These are phyloP conservation scores for Trifolium subterraneum DNA, from an alignment of 306 rosid species.

Conservation along the genomic window DNA sequence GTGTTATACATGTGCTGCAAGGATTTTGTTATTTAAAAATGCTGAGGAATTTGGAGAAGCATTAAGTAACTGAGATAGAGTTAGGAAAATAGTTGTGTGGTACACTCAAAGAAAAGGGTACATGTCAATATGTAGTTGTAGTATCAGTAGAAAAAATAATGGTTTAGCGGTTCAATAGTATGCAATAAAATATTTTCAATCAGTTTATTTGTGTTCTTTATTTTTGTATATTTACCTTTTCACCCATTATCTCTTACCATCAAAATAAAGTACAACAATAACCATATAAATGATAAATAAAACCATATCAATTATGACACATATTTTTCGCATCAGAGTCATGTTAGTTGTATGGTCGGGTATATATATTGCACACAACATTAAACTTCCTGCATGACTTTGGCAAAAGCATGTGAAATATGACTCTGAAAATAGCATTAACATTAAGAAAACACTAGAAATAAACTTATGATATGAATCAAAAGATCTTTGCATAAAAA, in stretches of 20 bases:
- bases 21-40: slow-evolving; percentile 29
- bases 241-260: slow-evolving; percentile 19
- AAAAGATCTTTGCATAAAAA: slow-evolving; percentile 17
- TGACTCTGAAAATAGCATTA: slow-evolving; percentile 25
- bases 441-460: slow-evolving; percentile 29
- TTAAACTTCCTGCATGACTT: slow-evolving; percentile 6
- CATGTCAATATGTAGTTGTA: background rate
- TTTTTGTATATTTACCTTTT: slow-evolving; percentile 25
- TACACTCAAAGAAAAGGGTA: slow-evolving; percentile 23
- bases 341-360: background rate
- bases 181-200: background rate
- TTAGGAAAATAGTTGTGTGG: slow-evolving; percentile 1
- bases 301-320: slow-evolving; percentile 11
- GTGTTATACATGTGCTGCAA: slow-evolving; percentile 30
- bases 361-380: background rate
- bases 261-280: background rate
- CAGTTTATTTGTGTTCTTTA: slow-evolving; percentile 16
- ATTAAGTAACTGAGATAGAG: slow-evolving; percentile 16
- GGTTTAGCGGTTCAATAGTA: slow-evolving; percentile 14
- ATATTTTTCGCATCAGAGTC: slow-evolving; percentile 27
- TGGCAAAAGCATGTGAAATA: background rate
- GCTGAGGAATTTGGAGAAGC: slow-evolving; percentile 29
- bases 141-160: slow-evolving; percentile 6
- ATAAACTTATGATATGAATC: slow-evolving; percentile 27
- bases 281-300: slow-evolving; percentile 10